A percentile compares a stretch with the other conserved stretches of the same genome.
Evolutionary conservation across 805 yeast genomes (phyloP).

Genomic region (Allodekkera sacchari): DNA sequence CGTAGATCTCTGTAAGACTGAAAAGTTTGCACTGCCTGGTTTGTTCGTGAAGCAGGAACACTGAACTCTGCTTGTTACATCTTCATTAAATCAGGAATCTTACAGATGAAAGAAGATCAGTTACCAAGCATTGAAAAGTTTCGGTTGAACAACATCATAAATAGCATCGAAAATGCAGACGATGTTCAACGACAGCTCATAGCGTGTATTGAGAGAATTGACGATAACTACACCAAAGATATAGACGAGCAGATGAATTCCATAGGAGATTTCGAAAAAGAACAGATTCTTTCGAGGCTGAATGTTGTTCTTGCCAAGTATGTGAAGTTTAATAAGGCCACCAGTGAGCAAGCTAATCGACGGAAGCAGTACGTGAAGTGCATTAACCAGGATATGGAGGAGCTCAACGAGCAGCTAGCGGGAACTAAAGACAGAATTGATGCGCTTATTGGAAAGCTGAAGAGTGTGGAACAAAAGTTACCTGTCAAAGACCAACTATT

Average conservation of each 20-base stretch:
- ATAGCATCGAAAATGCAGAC: slow-evolving; percentile 16
- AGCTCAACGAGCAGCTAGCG: slow-evolving; percentile 2
- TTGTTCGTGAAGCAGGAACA: too few relatives aligned
- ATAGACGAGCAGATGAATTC: slow-evolving; percentile 20
- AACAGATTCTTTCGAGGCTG: slow-evolving; percentile 14
- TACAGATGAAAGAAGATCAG: slow-evolving; percentile 4
- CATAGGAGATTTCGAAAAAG: slow-evolving; percentile 15
- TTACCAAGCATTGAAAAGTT: slow-evolving; percentile 23
- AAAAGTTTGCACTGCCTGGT: too few relatives aligned
- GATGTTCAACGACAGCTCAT: slow-evolving; percentile 14
- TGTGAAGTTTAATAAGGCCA: slow-evolving; percentile 9
- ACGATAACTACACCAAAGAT: slow-evolving; percentile 19
- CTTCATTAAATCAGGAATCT: not conserved
- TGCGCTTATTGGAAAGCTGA: slow-evolving; percentile 19
- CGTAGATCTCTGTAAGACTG: too few relatives aligned
- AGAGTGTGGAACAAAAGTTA: slow-evolving; percentile 27
- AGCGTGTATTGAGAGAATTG: slow-evolving; percentile 15
- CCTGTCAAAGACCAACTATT: slow-evolving; percentile 30
- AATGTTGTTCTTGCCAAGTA: slow-evolving; percentile 8
- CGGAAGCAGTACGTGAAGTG: slow-evolving; percentile 26
- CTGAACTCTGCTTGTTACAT: too few relatives aligned
- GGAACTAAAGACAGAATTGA: slow-evolving; percentile 15
- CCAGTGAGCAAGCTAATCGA: slow-evolving; percentile 18
- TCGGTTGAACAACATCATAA: slow-evolving; percentile 16
- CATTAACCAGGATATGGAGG: slow-evolving; percentile 11